phyloP scores from a whole-genome alignment of 495 filamentous ascomycete genomes.

The Aspergillus saccharolyticus region DNA sequence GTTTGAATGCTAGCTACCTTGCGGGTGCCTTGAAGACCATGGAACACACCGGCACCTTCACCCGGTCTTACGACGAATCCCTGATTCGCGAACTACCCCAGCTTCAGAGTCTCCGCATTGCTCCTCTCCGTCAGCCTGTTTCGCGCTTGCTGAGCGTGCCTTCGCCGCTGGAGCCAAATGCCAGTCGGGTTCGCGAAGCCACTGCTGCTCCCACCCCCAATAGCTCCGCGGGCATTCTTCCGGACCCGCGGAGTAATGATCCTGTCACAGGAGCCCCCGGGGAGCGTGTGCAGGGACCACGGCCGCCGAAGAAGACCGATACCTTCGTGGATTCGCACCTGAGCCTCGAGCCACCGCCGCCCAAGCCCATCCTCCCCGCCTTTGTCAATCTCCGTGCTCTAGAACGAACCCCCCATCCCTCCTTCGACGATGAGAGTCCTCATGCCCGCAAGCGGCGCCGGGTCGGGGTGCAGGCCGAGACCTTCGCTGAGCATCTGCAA shows the following conservation, averaged over 20 bases:
- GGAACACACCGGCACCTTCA: constrained; percentile 28
- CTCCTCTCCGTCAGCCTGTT: constrained; percentile 45
- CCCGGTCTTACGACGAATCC: constrained; percentile 38
- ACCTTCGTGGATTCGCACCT: constrained; percentile 26
- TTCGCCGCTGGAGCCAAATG: constrained; percentile 45
- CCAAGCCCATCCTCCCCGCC: constrained; percentile 41
- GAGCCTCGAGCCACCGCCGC: constrained; percentile 33
- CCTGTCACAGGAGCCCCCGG: constrained; percentile 25
- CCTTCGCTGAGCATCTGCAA: constrained; percentile 47
- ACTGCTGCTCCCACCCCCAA: constrained; percentile 31
- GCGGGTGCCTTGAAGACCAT: constrained; percentile 16
- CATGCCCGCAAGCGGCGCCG: constrained; percentile 40
- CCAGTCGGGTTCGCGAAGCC: constrained; percentile 31
- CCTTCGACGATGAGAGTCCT: constrained; percentile 37
- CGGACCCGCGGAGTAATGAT: constrained; percentile 17
- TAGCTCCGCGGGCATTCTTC: constrained; percentile 24
- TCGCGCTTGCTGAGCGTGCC: constrained; percentile 39
- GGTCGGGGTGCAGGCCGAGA: constrained; percentile 39
- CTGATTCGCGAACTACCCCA: constrained; percentile 42
- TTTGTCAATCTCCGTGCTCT: constrained; percentile 46
- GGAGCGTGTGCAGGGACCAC: constrained; percentile 11
- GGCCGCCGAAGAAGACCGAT: constrained; percentile 34
- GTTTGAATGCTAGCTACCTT: constrained; percentile 2
- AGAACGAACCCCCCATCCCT: constrained; percentile 41
- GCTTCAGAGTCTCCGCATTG: constrained; percentile 42